Evolutionary conservation across 2,329 filamentous ascomycete genomes (phyloP), one percentile per base, ranked within the genome.

Genomic region (Diaporthe nobilis): DNA sequence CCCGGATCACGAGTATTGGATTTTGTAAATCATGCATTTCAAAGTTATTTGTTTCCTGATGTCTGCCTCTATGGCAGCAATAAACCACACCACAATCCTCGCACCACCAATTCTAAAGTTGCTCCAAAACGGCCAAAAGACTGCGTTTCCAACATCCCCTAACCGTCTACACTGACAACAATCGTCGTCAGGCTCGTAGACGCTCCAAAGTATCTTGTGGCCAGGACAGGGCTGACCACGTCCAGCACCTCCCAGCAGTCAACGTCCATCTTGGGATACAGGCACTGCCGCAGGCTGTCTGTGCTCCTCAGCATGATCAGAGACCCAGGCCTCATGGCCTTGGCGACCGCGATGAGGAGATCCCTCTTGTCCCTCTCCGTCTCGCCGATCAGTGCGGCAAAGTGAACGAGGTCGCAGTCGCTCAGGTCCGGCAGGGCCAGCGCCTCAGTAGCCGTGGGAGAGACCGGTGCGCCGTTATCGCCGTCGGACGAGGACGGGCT

Each of bases 231-330:
- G 13, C 49, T 74, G 22, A 74, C 72, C 20, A 74, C 72, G 12
- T 55, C 49, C 61, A 74, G 51, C 3, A 74, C 72, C 25, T 74
- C 72, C 61, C 42, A 60, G 9, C 61, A 68, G 25, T 74, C 72
- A 8, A 74, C 72, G n/a, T 74, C 72, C 72, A 74, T 70, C 61
- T 39, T 74, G 25, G 72, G 72, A 28, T 74, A 74, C 22, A 74
- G 72, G 10, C 63, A 53, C 60, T 74, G 72, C 4, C 72, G 72
- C 39, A 74, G 51, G 51, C 72, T 74, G 44, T 74, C 72, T 5
- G 72, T 74, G 39, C 72, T 74, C 42, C 72, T 68, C 10, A 74
- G 51, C 72, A 74, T 74, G 51, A 74, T 74, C 13, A 74, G 28
- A 17, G 61, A 31, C 4, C 72, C 72, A 5, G 72, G 61, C 9